These are phyloP conservation scores for Marvania coccoides DNA, from an alignment of 139 green algal genomes.

Conservation along the genomic window DNA sequence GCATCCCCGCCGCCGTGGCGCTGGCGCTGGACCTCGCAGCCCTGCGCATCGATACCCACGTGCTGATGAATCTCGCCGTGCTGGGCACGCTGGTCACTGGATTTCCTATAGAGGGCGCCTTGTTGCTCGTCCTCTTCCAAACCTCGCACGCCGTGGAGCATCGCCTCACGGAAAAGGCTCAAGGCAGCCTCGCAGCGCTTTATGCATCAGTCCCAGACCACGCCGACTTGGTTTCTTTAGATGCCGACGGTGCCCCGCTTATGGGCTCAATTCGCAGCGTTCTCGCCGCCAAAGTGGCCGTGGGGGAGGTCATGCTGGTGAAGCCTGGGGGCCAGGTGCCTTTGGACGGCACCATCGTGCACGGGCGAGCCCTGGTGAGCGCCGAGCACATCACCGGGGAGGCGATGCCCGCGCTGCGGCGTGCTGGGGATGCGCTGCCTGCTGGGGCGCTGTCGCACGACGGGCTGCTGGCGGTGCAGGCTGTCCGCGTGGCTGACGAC, in stretches of 20 bases:
- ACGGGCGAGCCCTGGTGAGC: constrained; percentile 56
- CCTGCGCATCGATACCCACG: constrained; percentile 66
- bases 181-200: constrained; percentile 53
- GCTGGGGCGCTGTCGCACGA: constrained; percentile 54
- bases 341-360: constrained; percentile 66
- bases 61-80: constrained; percentile 72
- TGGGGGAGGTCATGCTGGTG: constrained; percentile 61
- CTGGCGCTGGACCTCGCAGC: constrained; percentile 32
- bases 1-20: constrained; percentile 23
- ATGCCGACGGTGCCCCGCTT: constrained; percentile 9
- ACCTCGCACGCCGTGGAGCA: constrained; percentile 13
- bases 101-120: constrained; percentile 65
- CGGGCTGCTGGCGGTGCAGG: constrained; percentile 62
- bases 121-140: constrained; percentile 80
- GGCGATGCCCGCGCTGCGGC: constrained; percentile 11
- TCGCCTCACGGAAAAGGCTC: constrained; percentile 3
- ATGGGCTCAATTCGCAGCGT: constrained; percentile 12
- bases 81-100: constrained; percentile 63
- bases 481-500: constrained; percentile 36
- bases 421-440: constrained; percentile 10
- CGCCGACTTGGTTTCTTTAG: constrained; percentile 47
- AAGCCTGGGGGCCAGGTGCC: constrained; percentile 70
- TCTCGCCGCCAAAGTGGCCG: constrained; percentile 25
- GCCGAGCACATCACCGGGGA: constrained; percentile 77
- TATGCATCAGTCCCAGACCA: constrained; percentile 47